Evolutionary conservation across 2,329 filamentous ascomycete genomes (phyloP), one percentile per base, ranked within the genome.

Genomic region (Blastomyces parvus): DNA sequence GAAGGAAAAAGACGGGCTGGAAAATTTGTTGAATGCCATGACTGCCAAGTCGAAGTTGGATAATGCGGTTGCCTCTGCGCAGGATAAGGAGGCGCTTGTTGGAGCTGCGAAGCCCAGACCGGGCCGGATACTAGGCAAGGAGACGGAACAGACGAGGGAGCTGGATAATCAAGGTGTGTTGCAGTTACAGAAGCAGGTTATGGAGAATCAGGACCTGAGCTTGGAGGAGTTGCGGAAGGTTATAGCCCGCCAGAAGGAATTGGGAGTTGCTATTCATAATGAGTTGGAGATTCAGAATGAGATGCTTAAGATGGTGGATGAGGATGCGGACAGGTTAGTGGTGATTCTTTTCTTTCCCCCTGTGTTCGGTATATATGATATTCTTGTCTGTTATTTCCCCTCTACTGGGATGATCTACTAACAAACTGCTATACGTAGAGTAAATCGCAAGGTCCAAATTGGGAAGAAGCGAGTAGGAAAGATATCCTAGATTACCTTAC

Each of bases 91-190:
- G 57, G 73, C 74, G n/a, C 70, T 80, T 40, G 67, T 80, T 46
- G 73, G 70, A 17, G 69, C 65, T 1, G 71, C 71, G 27, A 62
- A 48, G 27, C 68, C 78, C 72, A 61, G 82, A 78, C 62, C 75
- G 75, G 68, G 84, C 73, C 63, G 83, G 66, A 66, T 84, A 68
- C 55, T 83, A 71, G 69, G 79, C 68, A 79, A 78, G 58, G 85
- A 88, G 74, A 88, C 85, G 0, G 82, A 84, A 65, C 78, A 81
- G 48, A 87, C 85, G 11, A 75, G 85, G 14, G 84, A 86, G 68
- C 70, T 87, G 66, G 85, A 87, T 71, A 87, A 88, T 65, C 75
- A 81, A n/a, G 85, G 85, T 0, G 83, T 88, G 17, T 66, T 88
- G 67, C 84, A 86, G 72, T 70, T 87, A 65, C 85, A 87, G 73